Percentiles rank a stretch among this genome's conserved stretches.
Evolutionary conservation across 1,284 basidiomycete species (phyloP).

Genomic region (Ceratobasidium theobromae): DNA sequence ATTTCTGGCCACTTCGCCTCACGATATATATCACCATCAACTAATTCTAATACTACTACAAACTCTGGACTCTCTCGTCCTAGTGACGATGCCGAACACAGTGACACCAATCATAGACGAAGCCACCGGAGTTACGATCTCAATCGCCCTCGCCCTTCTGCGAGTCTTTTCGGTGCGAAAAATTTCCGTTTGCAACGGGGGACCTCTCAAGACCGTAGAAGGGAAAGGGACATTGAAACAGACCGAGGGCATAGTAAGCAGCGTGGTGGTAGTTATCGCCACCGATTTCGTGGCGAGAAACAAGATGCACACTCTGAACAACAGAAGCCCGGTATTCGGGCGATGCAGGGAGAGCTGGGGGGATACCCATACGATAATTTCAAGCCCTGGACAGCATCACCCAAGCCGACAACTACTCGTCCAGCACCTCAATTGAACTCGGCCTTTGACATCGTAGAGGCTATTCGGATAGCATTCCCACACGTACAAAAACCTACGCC

Average conservation of each 20-base stretch:
- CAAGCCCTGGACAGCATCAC: not conserved
- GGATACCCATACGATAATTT: not conserved
- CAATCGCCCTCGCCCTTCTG: not conserved
- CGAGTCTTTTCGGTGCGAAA: not conserved
- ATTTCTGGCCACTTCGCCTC: too few species aligned
- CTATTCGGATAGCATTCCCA: conserved; percentile 56
- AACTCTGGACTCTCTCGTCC: too few species aligned
- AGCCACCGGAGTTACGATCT: too few species aligned
- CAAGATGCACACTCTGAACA: not conserved
- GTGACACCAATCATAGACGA: too few species aligned
- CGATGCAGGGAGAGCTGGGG: not conserved
- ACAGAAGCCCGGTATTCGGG: not conserved
- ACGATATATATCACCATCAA: too few species aligned
- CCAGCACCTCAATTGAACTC: not conserved
- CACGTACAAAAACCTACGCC: conserved; percentile 58
- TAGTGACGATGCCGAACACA: too few species aligned
- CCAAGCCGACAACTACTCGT: not conserved
- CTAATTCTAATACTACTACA: too few species aligned
- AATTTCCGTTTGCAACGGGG: too few species aligned
- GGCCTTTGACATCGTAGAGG: conserved; percentile 4
- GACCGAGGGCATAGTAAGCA: not conserved
- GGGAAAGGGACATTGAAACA: too few species aligned
- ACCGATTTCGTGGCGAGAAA: not conserved
- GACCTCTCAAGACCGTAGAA: too few species aligned
- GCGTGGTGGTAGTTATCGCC: not conserved